These are phyloP conservation scores for Globisporangium paroecandrum DNA, from an alignment of 352 stramenopile genomes.

Conservation along the genomic window DNA sequence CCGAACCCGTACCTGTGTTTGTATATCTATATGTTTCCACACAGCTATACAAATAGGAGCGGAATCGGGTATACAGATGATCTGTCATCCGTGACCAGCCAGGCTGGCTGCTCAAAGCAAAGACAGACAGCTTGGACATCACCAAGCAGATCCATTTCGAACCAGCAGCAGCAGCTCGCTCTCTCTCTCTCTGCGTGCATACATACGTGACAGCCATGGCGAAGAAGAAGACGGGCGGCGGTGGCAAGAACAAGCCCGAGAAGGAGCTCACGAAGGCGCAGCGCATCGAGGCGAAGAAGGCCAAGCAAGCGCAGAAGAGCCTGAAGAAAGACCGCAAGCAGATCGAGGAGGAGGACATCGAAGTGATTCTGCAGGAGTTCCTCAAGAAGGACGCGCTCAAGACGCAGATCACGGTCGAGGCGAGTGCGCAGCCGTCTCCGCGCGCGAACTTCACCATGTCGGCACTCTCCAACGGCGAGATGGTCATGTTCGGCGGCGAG, in stretches of 20 bases:
- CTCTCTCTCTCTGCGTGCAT: conserved; percentile 2
- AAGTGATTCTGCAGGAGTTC: conserved; percentile 77
- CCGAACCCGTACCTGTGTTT: neutral
- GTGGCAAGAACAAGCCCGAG: conserved; percentile 48
- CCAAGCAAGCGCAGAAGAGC: conserved; percentile 71
- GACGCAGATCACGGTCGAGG: conserved; percentile 60
- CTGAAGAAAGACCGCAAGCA: conserved; percentile 81
- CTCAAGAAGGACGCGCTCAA: conserved; percentile 71
- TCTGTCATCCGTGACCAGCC: neutral
- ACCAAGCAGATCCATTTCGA: neutral
- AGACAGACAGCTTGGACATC: neutral
- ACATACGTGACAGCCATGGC: conserved; percentile 31
- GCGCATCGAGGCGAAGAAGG: conserved; percentile 79
- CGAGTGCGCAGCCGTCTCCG: conserved; percentile 49
- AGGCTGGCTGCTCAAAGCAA: neutral
- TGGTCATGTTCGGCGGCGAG: conserved; percentile 96
- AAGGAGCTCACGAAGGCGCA: conserved; percentile 71
- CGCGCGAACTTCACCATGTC: conserved; percentile 82
- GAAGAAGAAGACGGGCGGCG: conserved; percentile 56
- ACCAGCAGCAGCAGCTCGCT: neutral
- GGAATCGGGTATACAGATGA: too few species aligned
- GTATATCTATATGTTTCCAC: too few species aligned
- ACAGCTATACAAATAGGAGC: too few species aligned
- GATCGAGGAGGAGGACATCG: conserved; percentile 77
- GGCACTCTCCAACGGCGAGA: conserved; percentile 64